Conservation (phyloP, 805 yeast species). For the Wickerhamomyces queroliae region DNA sequence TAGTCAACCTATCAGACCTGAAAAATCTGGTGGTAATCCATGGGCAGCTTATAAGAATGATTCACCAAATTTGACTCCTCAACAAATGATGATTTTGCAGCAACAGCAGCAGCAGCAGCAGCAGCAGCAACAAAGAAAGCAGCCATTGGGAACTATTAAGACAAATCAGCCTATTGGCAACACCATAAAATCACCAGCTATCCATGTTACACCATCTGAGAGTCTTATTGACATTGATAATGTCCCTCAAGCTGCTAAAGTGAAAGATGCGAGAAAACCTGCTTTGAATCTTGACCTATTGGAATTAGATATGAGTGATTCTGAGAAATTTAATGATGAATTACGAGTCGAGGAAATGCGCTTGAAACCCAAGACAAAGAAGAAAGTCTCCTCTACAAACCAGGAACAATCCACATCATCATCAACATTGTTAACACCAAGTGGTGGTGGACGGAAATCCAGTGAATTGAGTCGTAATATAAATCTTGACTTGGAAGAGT, state of each 20-base stretch:
- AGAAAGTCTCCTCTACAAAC: background rate
- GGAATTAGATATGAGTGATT: background rate
- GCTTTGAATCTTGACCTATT: background rate
- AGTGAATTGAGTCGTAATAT: background rate
- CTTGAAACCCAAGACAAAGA: background rate
- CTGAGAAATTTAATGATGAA: background rate
- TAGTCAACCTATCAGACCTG: conserved; percentile 5
- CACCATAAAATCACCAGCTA: background rate
- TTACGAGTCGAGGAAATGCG: background rate
- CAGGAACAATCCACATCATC: background rate
- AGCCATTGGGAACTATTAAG: background rate
- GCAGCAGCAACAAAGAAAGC: background rate
- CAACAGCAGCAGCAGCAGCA: background rate
- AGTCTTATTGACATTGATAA: background rate
- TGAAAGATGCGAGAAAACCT: background rate
- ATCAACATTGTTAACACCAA: background rate
- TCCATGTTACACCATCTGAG: background rate
- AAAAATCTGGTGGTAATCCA: conserved; percentile 18
- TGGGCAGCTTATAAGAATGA: conserved; percentile 10
- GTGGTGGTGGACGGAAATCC: background rate
- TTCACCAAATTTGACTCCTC: background rate
- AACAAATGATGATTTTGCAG: background rate
- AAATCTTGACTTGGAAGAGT: background rate
- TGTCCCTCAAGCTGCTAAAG: background rate
- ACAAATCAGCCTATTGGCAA: no score